These are phyloP conservation scores for Miamiensis avidus DNA, from an alignment of 169 alveolate genomes.

Conservation along the genomic window DNA sequence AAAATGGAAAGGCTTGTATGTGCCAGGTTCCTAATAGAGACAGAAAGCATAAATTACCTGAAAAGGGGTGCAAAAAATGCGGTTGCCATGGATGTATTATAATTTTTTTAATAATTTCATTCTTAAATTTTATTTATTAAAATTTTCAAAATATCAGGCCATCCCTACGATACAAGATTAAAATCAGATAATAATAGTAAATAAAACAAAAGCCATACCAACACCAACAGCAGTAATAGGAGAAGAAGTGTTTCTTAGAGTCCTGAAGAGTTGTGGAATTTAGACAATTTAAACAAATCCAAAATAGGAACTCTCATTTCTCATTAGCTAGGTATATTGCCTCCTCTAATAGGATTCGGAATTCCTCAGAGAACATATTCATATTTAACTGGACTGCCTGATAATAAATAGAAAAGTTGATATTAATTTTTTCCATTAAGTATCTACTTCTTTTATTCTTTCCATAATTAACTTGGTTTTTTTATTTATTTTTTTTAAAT, in stretches of 20 bases:
- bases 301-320: not conserved
- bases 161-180: not conserved
- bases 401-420: not conserved
- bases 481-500: too few species aligned
- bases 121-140: too few species aligned
- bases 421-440: too few species aligned
- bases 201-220: not conserved
- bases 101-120: too few species aligned
- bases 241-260: not conserved
- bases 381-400: not conserved
- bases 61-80: not conserved
- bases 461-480: too few species aligned
- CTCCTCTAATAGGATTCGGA: not conserved
- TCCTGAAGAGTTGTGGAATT: not conserved
- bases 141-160: too few species aligned
- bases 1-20: not conserved
- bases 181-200: too few species aligned
- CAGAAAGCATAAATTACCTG: not conserved
- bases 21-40: not conserved
- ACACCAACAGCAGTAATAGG: not conserved
- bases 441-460: too few species aligned
- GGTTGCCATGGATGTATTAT: not conserved
- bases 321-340: not conserved
- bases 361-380: not conserved
- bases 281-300: not conserved